Percentiles rank a stretch among this genome's conserved stretches.
These are phyloP conservation scores for Ostreobium quekettii DNA, from an alignment of 139 green algal species.

Conservation along the genomic window DNA sequence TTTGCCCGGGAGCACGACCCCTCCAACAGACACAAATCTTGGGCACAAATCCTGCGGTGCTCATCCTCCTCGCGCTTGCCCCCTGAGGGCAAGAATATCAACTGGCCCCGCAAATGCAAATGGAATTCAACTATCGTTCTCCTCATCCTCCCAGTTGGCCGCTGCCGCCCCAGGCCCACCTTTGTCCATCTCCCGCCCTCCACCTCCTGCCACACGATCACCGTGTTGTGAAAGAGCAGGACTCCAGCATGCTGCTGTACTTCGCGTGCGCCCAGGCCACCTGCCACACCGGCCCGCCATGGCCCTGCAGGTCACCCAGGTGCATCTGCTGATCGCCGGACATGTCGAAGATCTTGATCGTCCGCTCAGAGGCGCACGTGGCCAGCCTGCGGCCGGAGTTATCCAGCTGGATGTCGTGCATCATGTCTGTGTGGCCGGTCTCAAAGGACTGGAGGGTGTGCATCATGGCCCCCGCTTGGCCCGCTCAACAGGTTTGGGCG, in stretches of 20 bases:
- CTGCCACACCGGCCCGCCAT: slow-evolving; percentile 88
- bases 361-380: slow-evolving; percentile 84
- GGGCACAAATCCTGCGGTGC: too few species aligned
- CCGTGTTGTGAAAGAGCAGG: slow-evolving; percentile 79
- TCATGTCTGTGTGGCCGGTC: slow-evolving; percentile 69
- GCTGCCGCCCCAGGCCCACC: too few species aligned
- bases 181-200: too few species aligned
- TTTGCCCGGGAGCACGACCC: too few species aligned
- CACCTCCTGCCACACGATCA: slow-evolving; percentile 90
- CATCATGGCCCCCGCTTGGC: too few species aligned
- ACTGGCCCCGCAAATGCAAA: too few species aligned
- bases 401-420: slow-evolving; percentile 90
- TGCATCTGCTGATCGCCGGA: slow-evolving; percentile 43
- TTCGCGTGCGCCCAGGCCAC: slow-evolving; percentile 91
- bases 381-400: slow-evolving; percentile 95
- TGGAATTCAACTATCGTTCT: too few species aligned
- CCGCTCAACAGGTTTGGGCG: too few species aligned
- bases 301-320: slow-evolving; percentile 71
- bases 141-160: too few species aligned
- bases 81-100: too few species aligned
- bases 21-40: too few species aligned
- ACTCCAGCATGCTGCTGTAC: slow-evolving; percentile 86
- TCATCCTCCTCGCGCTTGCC: too few species aligned
- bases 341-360: slow-evolving; percentile 82
- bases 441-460: slow-evolving; percentile 64